Evolutionary conservation across 352 stramenopile genomes (phyloP).

Genomic region (Phytophthora vignae): DNA sequence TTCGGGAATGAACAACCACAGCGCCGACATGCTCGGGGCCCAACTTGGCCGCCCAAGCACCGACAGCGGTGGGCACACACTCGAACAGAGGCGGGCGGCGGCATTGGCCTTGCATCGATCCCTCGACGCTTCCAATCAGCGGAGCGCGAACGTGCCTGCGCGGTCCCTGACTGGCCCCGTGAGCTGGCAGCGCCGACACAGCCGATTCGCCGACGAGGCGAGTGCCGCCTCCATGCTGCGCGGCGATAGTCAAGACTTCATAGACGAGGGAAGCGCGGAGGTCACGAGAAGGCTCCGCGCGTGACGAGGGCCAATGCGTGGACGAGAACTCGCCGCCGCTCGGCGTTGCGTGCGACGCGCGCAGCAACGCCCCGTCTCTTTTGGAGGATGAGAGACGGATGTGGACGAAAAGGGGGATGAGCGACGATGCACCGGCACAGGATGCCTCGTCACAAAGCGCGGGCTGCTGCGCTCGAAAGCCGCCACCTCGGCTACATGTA

Average conservation of each 20-base stretch:
- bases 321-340: constrained; percentile 1
- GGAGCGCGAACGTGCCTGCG: constrained; percentile 27
- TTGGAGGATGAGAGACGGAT: constrained; percentile 24
- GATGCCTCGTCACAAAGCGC: constrained; percentile 20
- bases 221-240: constrained; percentile 31
- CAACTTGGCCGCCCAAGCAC: too few relatives aligned
- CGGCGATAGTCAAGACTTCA: constrained; percentile 18
- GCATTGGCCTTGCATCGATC: constrained; percentile 6
- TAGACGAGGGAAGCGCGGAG: constrained; percentile 14
- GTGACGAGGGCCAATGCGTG: constrained; percentile 29
- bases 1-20: constrained; percentile 19
- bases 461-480: background rate
- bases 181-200: constrained; percentile 23
- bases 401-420: constrained; percentile 37
- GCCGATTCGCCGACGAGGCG: constrained; percentile 26
- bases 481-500: background rate
- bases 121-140: constrained; percentile 30
- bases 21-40: background rate
- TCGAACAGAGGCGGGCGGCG: constrained; percentile 17
- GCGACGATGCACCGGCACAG: constrained; percentile 33
- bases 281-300: constrained; percentile 16
- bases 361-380: constrained; percentile 11
- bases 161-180: constrained; percentile 21
- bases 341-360: constrained; percentile 14
- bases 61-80: background rate